Conservation (phyloP, 2,329 filamentous ascomycete genomes). For the Trichoderma endophyticum region DNA sequence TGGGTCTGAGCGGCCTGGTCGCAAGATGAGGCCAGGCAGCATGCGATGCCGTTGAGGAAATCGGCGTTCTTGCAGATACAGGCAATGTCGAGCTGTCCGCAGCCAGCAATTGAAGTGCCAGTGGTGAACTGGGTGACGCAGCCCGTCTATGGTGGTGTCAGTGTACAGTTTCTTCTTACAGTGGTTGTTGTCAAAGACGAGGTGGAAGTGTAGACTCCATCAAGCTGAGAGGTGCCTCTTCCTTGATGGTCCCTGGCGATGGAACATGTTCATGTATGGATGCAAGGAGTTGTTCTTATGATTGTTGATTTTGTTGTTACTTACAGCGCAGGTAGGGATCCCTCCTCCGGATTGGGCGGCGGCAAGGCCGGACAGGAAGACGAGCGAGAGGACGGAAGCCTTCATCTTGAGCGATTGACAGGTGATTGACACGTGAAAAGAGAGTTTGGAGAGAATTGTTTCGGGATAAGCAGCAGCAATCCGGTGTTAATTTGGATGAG, state of each 20-base stretch:
- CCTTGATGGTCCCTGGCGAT: neutral
- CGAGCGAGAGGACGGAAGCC: constrained; percentile 30
- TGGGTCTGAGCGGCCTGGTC: constrained; percentile 30
- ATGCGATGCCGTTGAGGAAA: constrained; percentile 41
- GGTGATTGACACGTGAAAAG: neutral
- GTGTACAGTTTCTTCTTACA: neutral
- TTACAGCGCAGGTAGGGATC: constrained; percentile 40
- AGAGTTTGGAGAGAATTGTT: neutral
- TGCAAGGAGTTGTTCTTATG: neutral
- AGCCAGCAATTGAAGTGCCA: constrained; percentile 37
- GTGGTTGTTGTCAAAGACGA: neutral
- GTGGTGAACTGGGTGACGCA: constrained; percentile 36
- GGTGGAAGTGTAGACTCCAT: neutral
- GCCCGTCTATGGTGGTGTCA: constrained; percentile 25
- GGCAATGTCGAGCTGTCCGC: constrained; percentile 36
- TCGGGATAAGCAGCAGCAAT: neutral
- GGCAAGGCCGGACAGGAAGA: constrained; percentile 32
- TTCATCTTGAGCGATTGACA: constrained; percentile 34
- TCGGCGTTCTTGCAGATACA: constrained; percentile 42
- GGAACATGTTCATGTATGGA: neutral
- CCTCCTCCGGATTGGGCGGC: constrained; percentile 31
- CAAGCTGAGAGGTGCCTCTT: neutral
- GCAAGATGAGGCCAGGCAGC: constrained; percentile 40
- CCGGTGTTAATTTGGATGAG: neutral
- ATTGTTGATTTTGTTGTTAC: constrained; percentile 22